These are phyloP conservation scores for Yamadazyma philogaea DNA, from an alignment of 805 yeast genomes.

Conservation along the genomic window DNA sequence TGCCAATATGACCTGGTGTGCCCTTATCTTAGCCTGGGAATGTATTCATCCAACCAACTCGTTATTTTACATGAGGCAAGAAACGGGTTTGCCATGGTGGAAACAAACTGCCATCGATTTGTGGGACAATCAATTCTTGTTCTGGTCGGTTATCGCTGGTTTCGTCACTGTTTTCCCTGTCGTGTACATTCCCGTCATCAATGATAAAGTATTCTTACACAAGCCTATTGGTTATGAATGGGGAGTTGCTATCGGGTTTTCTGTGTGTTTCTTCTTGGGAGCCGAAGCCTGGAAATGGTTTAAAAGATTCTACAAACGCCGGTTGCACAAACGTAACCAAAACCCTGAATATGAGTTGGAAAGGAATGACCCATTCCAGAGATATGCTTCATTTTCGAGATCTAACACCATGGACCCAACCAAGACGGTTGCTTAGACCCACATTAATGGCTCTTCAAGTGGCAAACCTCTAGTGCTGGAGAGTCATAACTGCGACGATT, in stretches of 20 bases:
- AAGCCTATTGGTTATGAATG: slow-evolving; percentile 38
- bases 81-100: slow-evolving; percentile 36
- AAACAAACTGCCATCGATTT: slow-evolving; percentile 33
- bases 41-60: slow-evolving; percentile 37
- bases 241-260: slow-evolving; percentile 35
- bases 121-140: slow-evolving; percentile 35
- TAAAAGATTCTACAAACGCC: slow-evolving; percentile 32
- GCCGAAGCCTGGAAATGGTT: slow-evolving; percentile 41
- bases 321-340: slow-evolving; percentile 13
- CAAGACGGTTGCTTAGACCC: not conserved
- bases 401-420: slow-evolving; percentile 29
- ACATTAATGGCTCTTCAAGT: not conserved
- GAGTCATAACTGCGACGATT: too few species aligned
- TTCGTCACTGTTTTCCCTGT: slow-evolving; percentile 38
- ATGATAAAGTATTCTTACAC: slow-evolving; percentile 37
- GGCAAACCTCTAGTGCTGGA: too few species aligned
- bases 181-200: slow-evolving; percentile 40
- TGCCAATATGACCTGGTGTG: slow-evolving; percentile 42
- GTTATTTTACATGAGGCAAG: slow-evolving; percentile 36
- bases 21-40: slow-evolving; percentile 39
- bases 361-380: slow-evolving; percentile 38
- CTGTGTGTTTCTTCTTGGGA: slow-evolving; percentile 28
- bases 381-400: slow-evolving; percentile 40
- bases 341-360: slow-evolving; percentile 40
- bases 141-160: slow-evolving; percentile 38